phyloP scores from a whole-genome alignment of 2,329 filamentous ascomycete species.

The Pezicula radicicola region DNA sequence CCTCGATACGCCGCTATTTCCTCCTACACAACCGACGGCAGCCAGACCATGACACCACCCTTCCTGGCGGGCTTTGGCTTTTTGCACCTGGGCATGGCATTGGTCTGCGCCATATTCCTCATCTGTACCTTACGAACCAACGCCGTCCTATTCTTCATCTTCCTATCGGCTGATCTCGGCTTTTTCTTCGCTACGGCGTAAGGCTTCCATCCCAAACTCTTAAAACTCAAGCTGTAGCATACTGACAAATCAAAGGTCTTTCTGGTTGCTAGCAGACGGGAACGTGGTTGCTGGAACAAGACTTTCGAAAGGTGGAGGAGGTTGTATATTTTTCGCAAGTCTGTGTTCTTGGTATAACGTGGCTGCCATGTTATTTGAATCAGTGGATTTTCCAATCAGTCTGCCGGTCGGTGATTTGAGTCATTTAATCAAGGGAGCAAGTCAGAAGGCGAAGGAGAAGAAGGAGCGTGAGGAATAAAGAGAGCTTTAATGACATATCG shows the following conservation, averaged over 20 bases:
- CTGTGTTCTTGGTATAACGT: conserved; percentile 54
- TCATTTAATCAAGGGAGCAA: conserved; percentile 38
- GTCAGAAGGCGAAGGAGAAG: conserved; percentile 7
- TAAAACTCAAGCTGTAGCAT: no score
- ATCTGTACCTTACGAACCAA: conserved; percentile 72
- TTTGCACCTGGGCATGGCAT: conserved; percentile 25
- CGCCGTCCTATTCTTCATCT: conserved; percentile 67
- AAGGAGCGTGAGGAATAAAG: neutral
- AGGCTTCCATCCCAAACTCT: no score
- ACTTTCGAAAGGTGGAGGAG: conserved; percentile 36
- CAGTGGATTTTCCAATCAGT: conserved; percentile 52
- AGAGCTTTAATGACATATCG: no score
- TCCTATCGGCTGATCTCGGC: conserved; percentile 49
- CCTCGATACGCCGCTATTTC: conserved; percentile 45
- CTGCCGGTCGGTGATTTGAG: conserved; percentile 55
- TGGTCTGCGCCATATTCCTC: conserved; percentile 35
- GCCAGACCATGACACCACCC: neutral
- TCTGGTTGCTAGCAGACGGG: conserved; percentile 3
- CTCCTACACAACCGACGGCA: conserved; percentile 30
- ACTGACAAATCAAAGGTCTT: conserved; percentile 22
- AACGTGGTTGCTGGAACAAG: conserved; percentile 2
- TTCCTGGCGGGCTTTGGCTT: conserved; percentile 33
- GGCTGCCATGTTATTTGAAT: conserved; percentile 47
- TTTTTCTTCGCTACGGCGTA: conserved; percentile 55
- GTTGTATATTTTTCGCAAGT: conserved; percentile 45